These are phyloP conservation scores for Tolypocladium album DNA, from an alignment of 2,329 filamentous ascomycete genomes.

Conservation along the genomic window DNA sequence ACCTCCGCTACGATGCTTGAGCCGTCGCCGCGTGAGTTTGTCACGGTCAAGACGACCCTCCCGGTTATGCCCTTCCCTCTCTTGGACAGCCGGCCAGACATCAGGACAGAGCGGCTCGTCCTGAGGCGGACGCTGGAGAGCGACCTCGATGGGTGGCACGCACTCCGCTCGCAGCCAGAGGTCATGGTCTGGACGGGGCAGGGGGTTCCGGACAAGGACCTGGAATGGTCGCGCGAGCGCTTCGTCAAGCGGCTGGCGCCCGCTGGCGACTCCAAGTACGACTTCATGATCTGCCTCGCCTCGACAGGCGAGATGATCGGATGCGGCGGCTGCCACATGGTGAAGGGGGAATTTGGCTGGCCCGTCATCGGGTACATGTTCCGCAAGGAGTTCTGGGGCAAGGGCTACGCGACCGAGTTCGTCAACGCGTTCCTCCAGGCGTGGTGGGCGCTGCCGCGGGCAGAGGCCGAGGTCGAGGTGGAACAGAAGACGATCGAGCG, in stretches of 20 bases:
- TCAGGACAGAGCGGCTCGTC: constrained; percentile 42
- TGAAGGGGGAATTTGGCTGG: constrained; percentile 33
- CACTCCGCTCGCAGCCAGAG: constrained; percentile 45
- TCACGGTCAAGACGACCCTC: constrained; percentile 37
- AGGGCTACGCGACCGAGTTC: constrained; percentile 47
- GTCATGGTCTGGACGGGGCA: constrained; percentile 49
- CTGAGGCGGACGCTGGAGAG: constrained; percentile 37
- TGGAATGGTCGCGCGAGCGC: constrained; percentile 29
- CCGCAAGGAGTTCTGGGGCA: constrained; percentile 40
- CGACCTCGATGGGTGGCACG: constrained; percentile 39
- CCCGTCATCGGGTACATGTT: constrained; percentile 51
- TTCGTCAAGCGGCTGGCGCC: constrained; percentile 34
- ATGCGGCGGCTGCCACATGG: constrained; percentile 30
- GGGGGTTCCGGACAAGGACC: constrained; percentile 30
- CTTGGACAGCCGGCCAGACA: constrained; percentile 23
- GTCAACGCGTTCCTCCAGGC: constrained; percentile 31
- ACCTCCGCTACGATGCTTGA: neutral
- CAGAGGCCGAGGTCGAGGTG: constrained; percentile 31
- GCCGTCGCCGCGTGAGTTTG: constrained; percentile 14
- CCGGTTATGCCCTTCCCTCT: constrained; percentile 31
- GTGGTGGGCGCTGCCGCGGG: constrained; percentile 40
- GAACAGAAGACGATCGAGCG: constrained; percentile 24
- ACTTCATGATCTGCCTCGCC: constrained; percentile 40
- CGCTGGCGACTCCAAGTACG: constrained; percentile 40
- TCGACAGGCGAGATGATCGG: constrained; percentile 41